Percentiles rank a stretch among this genome's conserved stretches.
phyloP scores from a whole-genome alignment of 257 asterid genomes.

The Linderniella brevidens region DNA sequence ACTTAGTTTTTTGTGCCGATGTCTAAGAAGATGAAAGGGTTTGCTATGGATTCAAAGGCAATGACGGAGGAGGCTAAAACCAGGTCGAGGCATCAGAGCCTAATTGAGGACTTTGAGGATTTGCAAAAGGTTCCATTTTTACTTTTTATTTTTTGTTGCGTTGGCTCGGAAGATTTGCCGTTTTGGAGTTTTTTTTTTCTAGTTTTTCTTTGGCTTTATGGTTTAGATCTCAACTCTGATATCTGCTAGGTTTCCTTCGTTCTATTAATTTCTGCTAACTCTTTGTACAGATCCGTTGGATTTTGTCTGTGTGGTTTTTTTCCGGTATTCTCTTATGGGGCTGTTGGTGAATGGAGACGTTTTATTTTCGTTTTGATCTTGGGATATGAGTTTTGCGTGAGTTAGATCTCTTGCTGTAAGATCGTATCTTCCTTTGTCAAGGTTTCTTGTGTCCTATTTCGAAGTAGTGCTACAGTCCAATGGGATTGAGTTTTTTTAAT shows the following conservation, averaged over 20 bases:
- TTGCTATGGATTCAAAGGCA: conserved; percentile 16
- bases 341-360: not conserved
- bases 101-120: conserved; percentile 53
- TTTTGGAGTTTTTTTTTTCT: conserved; percentile 16
- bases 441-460: no score
- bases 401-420: no score
- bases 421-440: no score
- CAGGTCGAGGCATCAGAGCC: conserved; percentile 37
- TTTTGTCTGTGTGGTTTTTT: no score
- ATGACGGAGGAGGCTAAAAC: conserved; percentile 26
- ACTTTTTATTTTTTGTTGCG: conserved; percentile 5
- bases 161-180: conserved; percentile 2
- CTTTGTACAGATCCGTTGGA: no score
- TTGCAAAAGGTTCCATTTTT: conserved; percentile 34
- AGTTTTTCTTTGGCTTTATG: no score
- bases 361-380: not conserved
- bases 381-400: no score
- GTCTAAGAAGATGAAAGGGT: conserved; percentile 52
- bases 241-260: conserved; percentile 8
- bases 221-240: not conserved
- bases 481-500: no score
- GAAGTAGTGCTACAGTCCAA: no score
- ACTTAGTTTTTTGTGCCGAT: conserved; percentile 23
- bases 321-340: no score
- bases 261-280: no score